Percentiles rank a stretch among this genome's conserved stretches.
These are phyloP conservation scores for Mycena leptocephala DNA, from an alignment of 768 basidiomycete genomes.

Conservation along the genomic window DNA sequence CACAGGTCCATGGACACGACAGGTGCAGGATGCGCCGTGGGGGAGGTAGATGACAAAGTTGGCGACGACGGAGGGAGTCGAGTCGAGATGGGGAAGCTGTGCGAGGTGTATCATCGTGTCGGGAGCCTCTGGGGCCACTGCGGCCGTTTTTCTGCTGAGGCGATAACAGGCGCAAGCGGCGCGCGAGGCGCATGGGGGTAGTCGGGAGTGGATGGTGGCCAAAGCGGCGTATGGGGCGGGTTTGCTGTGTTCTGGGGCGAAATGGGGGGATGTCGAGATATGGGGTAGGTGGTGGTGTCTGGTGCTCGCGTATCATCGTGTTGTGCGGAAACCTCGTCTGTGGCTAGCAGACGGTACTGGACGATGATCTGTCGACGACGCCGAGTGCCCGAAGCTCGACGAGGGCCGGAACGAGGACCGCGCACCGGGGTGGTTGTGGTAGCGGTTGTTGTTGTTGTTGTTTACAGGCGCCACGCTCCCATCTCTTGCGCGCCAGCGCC, in stretches of 20 bases:
- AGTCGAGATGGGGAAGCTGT: not conserved
- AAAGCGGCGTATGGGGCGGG: not conserved
- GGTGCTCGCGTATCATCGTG: not conserved
- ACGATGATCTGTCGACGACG: not conserved
- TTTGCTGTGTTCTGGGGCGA: not conserved
- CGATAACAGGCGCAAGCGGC: too few species aligned
- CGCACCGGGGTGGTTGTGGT: constrained; percentile 12
- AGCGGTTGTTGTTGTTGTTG: constrained; percentile 20
- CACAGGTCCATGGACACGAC: not conserved
- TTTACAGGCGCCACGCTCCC: too few species aligned
- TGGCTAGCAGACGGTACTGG: constrained; percentile 6
- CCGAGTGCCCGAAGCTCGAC: constrained; percentile 17
- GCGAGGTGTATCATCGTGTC: not conserved
- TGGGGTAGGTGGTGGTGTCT: not conserved
- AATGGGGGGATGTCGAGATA: not conserved
- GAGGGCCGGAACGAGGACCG: constrained; percentile 6
- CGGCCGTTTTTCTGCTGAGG: not conserved
- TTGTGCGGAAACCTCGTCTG: constrained; percentile 3
- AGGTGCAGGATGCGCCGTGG: not conserved
- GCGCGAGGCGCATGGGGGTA: not conserved
- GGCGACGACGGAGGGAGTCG: not conserved
- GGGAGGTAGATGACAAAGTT: too few species aligned
- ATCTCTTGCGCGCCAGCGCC: too few species aligned
- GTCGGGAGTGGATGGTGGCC: not conserved
- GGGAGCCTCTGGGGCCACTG: not conserved